Percentiles rank a stretch among this genome's conserved stretches.
Conservation (phyloP, 2,329 filamentous ascomycete genomes). For the Fusarium sp. region DNA sequence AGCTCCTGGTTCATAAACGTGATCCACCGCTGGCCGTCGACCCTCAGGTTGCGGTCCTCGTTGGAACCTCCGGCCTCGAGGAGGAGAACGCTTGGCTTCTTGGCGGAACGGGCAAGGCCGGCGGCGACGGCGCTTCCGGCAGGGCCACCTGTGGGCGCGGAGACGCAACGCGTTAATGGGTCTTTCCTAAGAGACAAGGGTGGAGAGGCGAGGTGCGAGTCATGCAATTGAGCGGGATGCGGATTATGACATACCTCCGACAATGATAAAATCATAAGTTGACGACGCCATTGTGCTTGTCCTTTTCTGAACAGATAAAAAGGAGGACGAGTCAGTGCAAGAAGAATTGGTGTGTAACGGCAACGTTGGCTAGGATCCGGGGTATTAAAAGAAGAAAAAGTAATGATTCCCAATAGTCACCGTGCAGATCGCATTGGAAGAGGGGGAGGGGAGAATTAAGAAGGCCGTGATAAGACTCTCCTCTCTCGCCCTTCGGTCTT, state of each 20-base stretch:
- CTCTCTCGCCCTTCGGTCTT: not conserved
- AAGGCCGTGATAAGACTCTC: not conserved
- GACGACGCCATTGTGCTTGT: conserved; percentile 12
- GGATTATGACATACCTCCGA: conserved; percentile 33
- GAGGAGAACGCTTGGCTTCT: conserved; percentile 66
- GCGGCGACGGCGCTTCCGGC: conserved; percentile 68
- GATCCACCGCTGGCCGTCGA: conserved; percentile 67
- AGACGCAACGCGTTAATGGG: not conserved
- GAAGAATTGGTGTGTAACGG: not conserved
- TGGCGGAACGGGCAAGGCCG: conserved; percentile 59
- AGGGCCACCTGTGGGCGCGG: conserved; percentile 56
- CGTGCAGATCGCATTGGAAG: conserved; percentile 5
- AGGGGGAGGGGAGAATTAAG: not conserved
- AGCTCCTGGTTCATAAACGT: conserved; percentile 61
- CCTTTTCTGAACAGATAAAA: not conserved
- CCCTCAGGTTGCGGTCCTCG: conserved; percentile 58
- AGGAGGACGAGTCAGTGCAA: not conserved
- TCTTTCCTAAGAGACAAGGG: not conserved
- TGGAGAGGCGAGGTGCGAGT: not conserved
- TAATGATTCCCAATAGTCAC: not conserved
- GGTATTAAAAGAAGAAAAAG: not conserved
- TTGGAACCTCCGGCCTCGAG: conserved; percentile 70
- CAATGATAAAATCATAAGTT: conserved; percentile 36
- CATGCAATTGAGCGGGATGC: not conserved
- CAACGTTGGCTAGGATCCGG: not conserved